These are phyloP conservation scores for Ceratocystis diversiconidia DNA, from an alignment of 2,329 filamentous ascomycete genomes.

Conservation along the genomic window DNA sequence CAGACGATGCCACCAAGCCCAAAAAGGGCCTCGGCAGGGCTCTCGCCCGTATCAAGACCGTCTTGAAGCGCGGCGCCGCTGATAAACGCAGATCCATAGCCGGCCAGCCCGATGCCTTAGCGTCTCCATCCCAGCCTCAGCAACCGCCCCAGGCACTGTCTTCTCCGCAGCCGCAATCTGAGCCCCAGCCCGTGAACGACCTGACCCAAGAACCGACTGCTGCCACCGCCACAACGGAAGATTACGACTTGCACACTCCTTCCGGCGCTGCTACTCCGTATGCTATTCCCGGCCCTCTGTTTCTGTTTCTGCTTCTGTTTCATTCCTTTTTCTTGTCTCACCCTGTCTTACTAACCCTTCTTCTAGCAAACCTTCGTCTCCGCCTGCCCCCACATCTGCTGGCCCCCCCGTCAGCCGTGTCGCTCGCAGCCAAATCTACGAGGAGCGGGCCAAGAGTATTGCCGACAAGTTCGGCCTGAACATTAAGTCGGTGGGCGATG, in stretches of 20 bases:
- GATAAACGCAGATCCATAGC: constrained; percentile 18
- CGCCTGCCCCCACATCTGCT: constrained; percentile 21
- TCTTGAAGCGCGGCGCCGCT: constrained; percentile 30
- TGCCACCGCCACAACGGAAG: background rate
- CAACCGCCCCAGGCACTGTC: background rate
- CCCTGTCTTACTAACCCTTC: background rate
- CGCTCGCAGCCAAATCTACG: constrained; percentile 35
- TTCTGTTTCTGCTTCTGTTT: background rate
- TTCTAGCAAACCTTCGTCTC: background rate
- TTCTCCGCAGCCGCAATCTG: background rate
- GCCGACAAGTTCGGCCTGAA: constrained; percentile 42
- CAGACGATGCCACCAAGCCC: constrained; percentile 23
- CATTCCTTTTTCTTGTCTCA: background rate
- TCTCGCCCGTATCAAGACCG: constrained; percentile 36
- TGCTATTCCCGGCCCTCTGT: background rate
- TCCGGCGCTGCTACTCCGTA: background rate
- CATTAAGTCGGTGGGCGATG: constrained; percentile 35
- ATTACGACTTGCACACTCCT: background rate
- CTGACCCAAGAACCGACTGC: background rate
- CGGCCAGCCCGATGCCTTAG: background rate
- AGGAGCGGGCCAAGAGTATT: constrained; percentile 42
- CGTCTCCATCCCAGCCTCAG: background rate
- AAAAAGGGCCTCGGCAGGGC: constrained; percentile 37
- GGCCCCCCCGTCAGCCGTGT: constrained; percentile 16
- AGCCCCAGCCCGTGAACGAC: background rate